Evolutionary conservation across 2,329 filamentous ascomycete genomes (phyloP).

Genomic region (Colletotrichum sp.): DNA sequence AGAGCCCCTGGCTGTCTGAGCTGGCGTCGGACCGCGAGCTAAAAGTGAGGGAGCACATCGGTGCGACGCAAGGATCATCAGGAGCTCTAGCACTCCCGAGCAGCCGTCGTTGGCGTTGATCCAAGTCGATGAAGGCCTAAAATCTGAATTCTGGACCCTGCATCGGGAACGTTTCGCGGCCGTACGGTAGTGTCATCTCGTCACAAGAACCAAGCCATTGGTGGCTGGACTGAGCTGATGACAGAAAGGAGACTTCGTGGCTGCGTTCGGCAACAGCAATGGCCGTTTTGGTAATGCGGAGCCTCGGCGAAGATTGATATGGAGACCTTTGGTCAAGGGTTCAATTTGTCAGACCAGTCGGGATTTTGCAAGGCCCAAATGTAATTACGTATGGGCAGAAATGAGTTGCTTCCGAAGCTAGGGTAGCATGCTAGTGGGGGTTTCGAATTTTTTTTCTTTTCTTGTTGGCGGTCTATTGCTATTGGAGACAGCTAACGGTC

Average conservation of each 20-base stretch:
- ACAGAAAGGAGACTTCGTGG: neutral
- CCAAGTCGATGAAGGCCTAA: neutral
- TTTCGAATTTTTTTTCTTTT: neutral
- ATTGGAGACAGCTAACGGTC: neutral
- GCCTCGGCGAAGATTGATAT: slow-evolving; percentile 5
- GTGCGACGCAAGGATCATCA: neutral
- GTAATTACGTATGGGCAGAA: slow-evolving; percentile 8
- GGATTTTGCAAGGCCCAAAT: neutral
- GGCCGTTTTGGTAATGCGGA: neutral
- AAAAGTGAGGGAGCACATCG: neutral
- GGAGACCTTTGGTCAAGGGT: slow-evolving; percentile 1
- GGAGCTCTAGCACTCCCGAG: neutral
- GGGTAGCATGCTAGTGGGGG: neutral
- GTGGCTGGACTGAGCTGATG: neutral
- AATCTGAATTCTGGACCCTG: slow-evolving; percentile 9
- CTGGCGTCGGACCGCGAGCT: neutral
- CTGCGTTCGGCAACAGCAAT: neutral
- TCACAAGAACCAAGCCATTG: slow-evolving; percentile 1
- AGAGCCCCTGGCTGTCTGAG: neutral
- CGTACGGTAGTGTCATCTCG: neutral
- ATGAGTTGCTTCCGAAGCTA: neutral
- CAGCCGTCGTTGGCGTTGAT: neutral
- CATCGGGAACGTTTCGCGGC: neutral
- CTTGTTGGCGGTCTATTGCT: neutral
- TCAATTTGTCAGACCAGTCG: slow-evolving; percentile 6